These are phyloP conservation scores for Mallotus repandus DNA, from an alignment of 441 rosid species.

Conservation along the genomic window DNA sequence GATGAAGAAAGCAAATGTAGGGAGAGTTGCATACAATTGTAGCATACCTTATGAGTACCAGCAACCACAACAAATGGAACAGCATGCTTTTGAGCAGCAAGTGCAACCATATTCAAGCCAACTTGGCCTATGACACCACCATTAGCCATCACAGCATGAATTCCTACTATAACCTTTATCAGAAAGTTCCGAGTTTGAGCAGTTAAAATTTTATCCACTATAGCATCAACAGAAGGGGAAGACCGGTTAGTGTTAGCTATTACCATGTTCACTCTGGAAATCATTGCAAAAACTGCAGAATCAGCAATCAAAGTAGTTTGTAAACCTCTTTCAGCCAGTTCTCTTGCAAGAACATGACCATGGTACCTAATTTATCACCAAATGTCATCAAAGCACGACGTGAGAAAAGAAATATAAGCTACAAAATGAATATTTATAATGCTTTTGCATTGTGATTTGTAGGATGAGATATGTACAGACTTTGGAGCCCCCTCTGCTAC, in stretches of 20 bases:
- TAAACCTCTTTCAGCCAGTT: constrained; percentile 85
- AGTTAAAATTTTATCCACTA: neutral
- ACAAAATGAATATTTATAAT: neutral
- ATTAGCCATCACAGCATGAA: constrained; percentile 98
- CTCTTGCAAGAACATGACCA: constrained; percentile 92
- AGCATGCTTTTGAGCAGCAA: constrained; percentile 94
- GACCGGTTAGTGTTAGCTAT: neutral
- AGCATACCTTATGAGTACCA: constrained; percentile 89
- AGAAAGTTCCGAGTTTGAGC: constrained; percentile 18
- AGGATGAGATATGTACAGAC: constrained; percentile 40
- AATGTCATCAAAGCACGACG: neutral
- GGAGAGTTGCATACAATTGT: neutral
- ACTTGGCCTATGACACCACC: constrained; percentile 97
- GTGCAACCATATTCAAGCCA: constrained; percentile 96
- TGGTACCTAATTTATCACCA: constrained; percentile 58
- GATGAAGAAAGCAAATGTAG: neutral
- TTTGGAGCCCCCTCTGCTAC: constrained; percentile 99
- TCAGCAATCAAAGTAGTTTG: constrained; percentile 91
- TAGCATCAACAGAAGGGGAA: neutral
- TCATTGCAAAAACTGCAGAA: constrained; percentile 97
- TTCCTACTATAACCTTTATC: constrained; percentile 89
- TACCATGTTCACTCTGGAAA: constrained; percentile 97
- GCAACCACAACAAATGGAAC: constrained; percentile 98
- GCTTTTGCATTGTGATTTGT: neutral
- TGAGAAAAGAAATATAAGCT: constrained; percentile 7